A percentile compares a stretch with the other conserved stretches of the same genome.
These are phyloP conservation scores for Ensete glaucum DNA, from an alignment of 176 grass and related monocot genomes.

Conservation along the genomic window DNA sequence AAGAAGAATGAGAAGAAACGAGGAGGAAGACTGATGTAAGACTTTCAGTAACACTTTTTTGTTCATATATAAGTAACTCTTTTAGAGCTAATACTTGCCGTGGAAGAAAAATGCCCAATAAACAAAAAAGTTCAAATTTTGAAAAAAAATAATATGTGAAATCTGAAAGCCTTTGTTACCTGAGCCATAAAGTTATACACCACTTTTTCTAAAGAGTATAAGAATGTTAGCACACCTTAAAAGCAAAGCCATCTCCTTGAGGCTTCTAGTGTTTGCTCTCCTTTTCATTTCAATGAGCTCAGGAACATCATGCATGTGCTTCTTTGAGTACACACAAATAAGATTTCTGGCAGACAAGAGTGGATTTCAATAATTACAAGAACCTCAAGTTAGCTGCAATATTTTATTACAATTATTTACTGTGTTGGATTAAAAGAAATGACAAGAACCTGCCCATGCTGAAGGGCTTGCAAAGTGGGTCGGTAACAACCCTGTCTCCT, in stretches of 20 bases:
- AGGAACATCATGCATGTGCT: slow-evolving; percentile 94
- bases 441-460: slow-evolving; percentile 89
- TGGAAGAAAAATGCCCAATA: background rate
- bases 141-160: background rate
- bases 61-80: no score
- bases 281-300: slow-evolving; percentile 86
- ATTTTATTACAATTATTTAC: background rate
- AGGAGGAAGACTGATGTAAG: no score
- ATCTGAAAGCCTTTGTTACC: no score
- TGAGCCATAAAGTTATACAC: background rate
- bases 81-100: no score
- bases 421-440: background rate
- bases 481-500: slow-evolving; percentile 84
- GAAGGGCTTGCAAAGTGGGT: slow-evolving; percentile 96
- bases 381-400: background rate
- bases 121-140: background rate
- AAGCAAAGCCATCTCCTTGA: slow-evolving; percentile 99
- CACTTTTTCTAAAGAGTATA: background rate
- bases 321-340: slow-evolving; percentile 93
- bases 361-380: background rate
- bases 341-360: slow-evolving; percentile 57
- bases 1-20: no score
- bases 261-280: slow-evolving; percentile 85
- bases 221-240: slow-evolving; percentile 47
- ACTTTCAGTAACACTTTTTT: no score